Evolutionary conservation across 495 filamentous ascomycete species (phyloP), one percentile per base, ranked within the genome.

Genomic region (Cercophora newfieldiana): DNA sequence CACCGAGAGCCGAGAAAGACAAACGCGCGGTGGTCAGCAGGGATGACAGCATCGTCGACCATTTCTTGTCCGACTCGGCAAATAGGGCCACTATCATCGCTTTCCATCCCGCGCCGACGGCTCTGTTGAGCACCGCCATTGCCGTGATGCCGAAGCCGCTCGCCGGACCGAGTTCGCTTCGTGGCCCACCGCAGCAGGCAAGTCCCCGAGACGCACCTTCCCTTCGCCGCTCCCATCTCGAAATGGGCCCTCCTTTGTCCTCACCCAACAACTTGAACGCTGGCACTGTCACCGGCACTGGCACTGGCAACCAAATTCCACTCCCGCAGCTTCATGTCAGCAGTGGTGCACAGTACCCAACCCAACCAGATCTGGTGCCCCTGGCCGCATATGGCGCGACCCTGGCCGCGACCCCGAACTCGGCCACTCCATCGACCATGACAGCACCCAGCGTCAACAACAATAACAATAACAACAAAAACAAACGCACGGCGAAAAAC

Each of bases 361-460:
- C 30, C 49, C 59, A 50, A 51, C 25, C 59, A 31, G 22, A 31
- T 0, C 49, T 25, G 50, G 18, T 29, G 21, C 48, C 60, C 60
- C 30, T 63, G 61, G 61, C 61, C 61, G 61, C 61, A 63, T 63
- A 55, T 63, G 60, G 60, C 25, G 49, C 61, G 29, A 25, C 49
- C 31, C 4, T 58, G 25, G 12, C 60, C 44, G 10, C 29, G 60
- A 31, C 22, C 57, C 57, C 57, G 33, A 60, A n/a, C 8, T 44
- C 57, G 57, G 33, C 57, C 29, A 37, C 57, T 16, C 55, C 29
- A 31, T 4, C 37, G 37, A 44, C 18, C 10, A 8, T 44, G 37
- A 16, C 37, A 44, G 10, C 37, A 14, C 37, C 37, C 37, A 28
- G 44, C 31, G 26, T 16, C 30, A 5, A n/a, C 31, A 7, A 33